Base-by-base conservation (phyloP, 106 monocot species). In the Platanthera guangdongensis region DNA sequence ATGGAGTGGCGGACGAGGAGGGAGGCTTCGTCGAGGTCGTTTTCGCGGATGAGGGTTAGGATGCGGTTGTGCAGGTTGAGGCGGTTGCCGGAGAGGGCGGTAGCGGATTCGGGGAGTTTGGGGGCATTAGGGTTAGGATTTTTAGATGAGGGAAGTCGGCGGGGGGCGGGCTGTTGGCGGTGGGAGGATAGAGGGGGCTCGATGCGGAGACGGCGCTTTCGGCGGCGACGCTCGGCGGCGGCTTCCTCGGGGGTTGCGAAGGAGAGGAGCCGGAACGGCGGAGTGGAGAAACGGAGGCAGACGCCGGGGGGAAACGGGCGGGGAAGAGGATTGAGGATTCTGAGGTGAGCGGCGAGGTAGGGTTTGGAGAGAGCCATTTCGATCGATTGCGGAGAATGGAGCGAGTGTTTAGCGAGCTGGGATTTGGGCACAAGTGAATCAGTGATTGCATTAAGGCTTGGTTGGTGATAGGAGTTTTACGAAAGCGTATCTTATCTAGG, bases 1-100 rank as follows among this genome's bases (percentile, higher is more conserved):
- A 97, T 94, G 67, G 97, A 94, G 78, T 97, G 97, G 57, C 97
- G 88, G n/a, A 89, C 89, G 80, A 97, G 82, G 51, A 97, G 89
- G 11, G 97, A 78, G 50, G 97, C 97, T 81, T 97, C 93, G 45
- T 91, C 88, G 77, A 97, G 89, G 74, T 97, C 93, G 82, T 88
- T 88, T 22, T 81, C 82, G 47, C 89, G 87, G 81, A 91, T 86
- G 4, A 94, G 85, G 65, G 74, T 79, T 19, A 97, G 79, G 79
- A 97, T 97, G 71, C 83, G 80, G 86, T 91, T 90, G 81, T 97
- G 97, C 64, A 97, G 89, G 18, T 80, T 81, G 72, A 94, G 91
- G 72, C 93, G 90, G 39, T 84, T 86, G 65, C 84, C 91, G 63
- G 89, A 14, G 69, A 97, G 87, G 63, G 82, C 82, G 74, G 93